Conservation (phyloP, 2,329 filamentous ascomycete species). For the Fusarium sp. region DNA sequence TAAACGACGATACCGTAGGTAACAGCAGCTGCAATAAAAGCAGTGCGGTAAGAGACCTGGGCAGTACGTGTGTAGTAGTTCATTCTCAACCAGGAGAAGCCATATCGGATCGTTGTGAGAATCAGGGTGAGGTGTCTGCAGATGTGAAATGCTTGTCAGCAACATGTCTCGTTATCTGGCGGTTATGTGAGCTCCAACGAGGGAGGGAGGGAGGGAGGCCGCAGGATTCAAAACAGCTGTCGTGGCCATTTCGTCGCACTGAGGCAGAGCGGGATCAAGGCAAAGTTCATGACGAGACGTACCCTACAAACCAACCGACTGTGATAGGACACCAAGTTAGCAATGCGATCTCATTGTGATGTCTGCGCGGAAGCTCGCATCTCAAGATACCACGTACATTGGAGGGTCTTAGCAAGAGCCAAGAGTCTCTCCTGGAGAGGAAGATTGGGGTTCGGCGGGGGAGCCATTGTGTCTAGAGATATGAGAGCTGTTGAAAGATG, state of each 20-base stretch:
- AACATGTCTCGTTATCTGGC: conserved; percentile 1
- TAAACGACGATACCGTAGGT: conserved; percentile 99
- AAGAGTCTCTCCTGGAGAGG: conserved; percentile 81
- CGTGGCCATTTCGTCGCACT: conserved; percentile 33
- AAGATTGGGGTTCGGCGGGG: conserved; percentile 77
- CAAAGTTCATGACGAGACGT: conserved; percentile 59
- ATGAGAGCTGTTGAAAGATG: conserved; percentile 11
- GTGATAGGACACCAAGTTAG: conserved; percentile 43
- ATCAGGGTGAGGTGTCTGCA: conserved; percentile 87
- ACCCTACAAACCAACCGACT: conserved; percentile 88
- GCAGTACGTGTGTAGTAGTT: conserved; percentile 86
- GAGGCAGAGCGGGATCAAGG: conserved; percentile 15
- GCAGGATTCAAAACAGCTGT: conserved; percentile 24
- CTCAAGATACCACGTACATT: conserved; percentile 74
- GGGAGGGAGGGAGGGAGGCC: neutral
- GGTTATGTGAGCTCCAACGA: conserved; percentile 5
- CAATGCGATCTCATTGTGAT: conserved; percentile 27
- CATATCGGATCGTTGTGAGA: conserved; percentile 84
- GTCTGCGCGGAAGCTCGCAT: conserved; percentile 12
- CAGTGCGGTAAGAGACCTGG: conserved; percentile 86
- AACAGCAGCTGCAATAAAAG: conserved; percentile 88
- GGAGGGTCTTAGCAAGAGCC: conserved; percentile 86
- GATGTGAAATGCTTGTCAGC: conserved; percentile 32
- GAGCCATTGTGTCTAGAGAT: conserved; percentile 67
- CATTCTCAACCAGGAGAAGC: conserved; percentile 87